These are phyloP conservation scores for Skeletonema grethae DNA, from an alignment of 108 stramenopile species.

Conservation along the genomic window DNA sequence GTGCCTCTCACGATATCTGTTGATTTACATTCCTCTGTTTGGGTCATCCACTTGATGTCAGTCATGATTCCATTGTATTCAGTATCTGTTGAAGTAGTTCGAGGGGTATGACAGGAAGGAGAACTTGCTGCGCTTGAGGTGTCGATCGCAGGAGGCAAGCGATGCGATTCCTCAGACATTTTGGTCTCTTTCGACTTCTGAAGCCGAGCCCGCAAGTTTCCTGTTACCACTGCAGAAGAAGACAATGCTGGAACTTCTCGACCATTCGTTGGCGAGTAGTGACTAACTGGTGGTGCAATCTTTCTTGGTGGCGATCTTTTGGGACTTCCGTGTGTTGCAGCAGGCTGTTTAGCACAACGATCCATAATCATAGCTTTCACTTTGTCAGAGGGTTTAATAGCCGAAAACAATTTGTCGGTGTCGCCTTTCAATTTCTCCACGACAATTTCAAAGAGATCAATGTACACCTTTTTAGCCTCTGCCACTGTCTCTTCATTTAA, in stretches of 20 bases:
- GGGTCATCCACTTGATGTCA: not conserved
- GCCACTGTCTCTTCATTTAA: slow-evolving; percentile 73
- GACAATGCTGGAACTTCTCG: not conserved
- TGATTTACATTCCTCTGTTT: not conserved
- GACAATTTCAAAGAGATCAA: slow-evolving; percentile 73
- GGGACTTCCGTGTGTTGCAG: slow-evolving; percentile 6
- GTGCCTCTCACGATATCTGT: not conserved
- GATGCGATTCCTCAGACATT: slow-evolving; percentile 12
- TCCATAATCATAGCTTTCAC: slow-evolving; percentile 61
- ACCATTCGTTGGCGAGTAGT: not conserved
- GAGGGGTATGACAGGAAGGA: not conserved
- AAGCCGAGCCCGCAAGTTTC: slow-evolving; percentile 21
- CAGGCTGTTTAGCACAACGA: slow-evolving; percentile 35
- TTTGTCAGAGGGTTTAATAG: slow-evolving; percentile 52
- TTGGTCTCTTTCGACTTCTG: slow-evolving; percentile 30
- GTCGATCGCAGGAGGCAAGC: slow-evolving; percentile 1
- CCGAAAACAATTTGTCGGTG: slow-evolving; percentile 61
- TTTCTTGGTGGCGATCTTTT: slow-evolving; percentile 30
- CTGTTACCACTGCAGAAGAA: slow-evolving; percentile 34
- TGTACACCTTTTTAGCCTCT: slow-evolving; percentile 66
- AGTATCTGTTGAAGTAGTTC: slow-evolving; percentile 9
- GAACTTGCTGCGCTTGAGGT: not conserved
- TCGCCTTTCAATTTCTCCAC: slow-evolving; percentile 72
- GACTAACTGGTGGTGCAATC: slow-evolving; percentile 8
- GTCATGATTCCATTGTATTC: not conserved